These are phyloP conservation scores for Trichoderma erinaceum DNA, from an alignment of 495 filamentous ascomycete genomes.

Conservation along the genomic window DNA sequence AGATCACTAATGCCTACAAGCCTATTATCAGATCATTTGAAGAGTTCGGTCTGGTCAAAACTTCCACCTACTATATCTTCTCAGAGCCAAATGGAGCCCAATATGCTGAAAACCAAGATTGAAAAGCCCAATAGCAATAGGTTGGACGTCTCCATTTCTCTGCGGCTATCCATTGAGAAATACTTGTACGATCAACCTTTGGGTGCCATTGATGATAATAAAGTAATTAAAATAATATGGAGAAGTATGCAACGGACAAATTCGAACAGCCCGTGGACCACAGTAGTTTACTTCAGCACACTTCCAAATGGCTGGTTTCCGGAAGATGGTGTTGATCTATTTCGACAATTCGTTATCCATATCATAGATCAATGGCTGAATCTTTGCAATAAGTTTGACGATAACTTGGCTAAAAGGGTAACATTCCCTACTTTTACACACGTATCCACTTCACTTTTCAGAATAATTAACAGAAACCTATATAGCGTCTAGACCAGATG, in stretches of 20 bases:
- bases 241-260: not conserved
- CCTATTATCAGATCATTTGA: not conserved
- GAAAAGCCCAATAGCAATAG: not conserved
- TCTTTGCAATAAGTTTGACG: not conserved
- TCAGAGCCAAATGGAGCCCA: not conserved
- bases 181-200: not conserved
- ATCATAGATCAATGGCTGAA: not conserved
- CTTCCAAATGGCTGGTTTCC: slow-evolving; percentile 3
- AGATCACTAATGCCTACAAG: not conserved
- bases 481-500: not conserved
- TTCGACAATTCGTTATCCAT: not conserved
- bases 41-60: not conserved
- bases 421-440: not conserved
- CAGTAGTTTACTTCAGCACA: not conserved
- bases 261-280: not conserved
- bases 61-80: not conserved
- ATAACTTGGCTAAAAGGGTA: not conserved
- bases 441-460: not conserved
- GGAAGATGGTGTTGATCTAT: not conserved
- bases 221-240: not conserved
- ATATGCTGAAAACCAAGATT: not conserved
- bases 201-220: not conserved
- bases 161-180: not conserved
- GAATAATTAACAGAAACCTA: not conserved
- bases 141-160: not conserved